phyloP scores from a whole-genome alignment of 2,329 filamentous ascomycete species.

The Onygenales sp. region DNA sequence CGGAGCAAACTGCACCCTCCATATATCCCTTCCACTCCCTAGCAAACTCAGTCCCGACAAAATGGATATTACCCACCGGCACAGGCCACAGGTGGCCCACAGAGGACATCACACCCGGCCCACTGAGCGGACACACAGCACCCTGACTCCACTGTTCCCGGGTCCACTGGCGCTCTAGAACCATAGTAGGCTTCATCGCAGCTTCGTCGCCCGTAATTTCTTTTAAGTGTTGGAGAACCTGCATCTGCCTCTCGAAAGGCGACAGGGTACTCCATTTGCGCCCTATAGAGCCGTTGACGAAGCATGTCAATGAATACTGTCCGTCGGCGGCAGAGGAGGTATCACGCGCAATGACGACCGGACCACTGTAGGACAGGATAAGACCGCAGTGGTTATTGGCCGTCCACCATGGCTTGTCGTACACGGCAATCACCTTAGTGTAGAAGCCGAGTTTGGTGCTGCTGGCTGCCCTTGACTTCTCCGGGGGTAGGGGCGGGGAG shows the following conservation, averaged over 20 bases:
- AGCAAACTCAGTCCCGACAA: constrained; percentile 46
- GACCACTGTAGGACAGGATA: constrained; percentile 28
- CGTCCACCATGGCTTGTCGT: constrained; percentile 30
- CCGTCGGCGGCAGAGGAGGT: constrained; percentile 21
- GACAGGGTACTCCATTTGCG: constrained; percentile 23
- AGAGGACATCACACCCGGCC: constrained; percentile 26
- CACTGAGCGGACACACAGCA: constrained; percentile 27
- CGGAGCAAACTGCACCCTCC: constrained; percentile 46
- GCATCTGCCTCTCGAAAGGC: constrained; percentile 14
- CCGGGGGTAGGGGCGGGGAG: constrained; percentile 28
- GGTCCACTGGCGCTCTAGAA: constrained; percentile 26
- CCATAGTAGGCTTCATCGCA: constrained; percentile 11
- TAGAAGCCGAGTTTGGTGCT: constrained; percentile 26
- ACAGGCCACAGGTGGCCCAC: constrained; percentile 20
- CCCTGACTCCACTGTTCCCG: constrained; percentile 29
- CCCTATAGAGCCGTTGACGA: constrained; percentile 28
- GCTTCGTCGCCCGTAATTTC: constrained; percentile 18
- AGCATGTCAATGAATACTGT: constrained; percentile 30
- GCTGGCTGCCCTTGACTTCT: constrained; percentile 19
- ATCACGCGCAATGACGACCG: constrained; percentile 31
- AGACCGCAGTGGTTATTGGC: constrained; percentile 27
- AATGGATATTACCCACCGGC: constrained; percentile 36
- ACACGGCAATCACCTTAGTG: constrained; percentile 33
- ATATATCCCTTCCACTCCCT: constrained; percentile 49
- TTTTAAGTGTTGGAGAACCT: constrained; percentile 23